A percentile compares a stretch with the other conserved stretches of the same genome.
phyloP scores from a whole-genome alignment of 768 basidiomycete genomes.

The Boletus rufocinnamomeus region DNA sequence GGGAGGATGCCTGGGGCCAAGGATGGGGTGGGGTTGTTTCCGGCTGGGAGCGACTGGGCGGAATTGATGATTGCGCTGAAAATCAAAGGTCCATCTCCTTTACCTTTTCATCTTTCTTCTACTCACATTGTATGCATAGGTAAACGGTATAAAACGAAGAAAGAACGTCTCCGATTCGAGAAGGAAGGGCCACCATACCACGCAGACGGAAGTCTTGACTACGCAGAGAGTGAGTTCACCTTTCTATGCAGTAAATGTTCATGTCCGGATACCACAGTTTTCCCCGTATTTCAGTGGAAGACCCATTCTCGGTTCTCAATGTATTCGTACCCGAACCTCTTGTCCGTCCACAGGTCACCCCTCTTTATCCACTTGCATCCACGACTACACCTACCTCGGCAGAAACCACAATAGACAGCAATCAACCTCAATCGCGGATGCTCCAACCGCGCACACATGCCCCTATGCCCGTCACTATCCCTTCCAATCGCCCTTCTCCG shows the following conservation, averaged over 20 bases:
- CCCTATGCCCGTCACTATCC: slow-evolving; percentile 32
- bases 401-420: background rate
- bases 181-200: slow-evolving; percentile 70
- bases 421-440: slow-evolving; percentile 1
- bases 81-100: slow-evolving; percentile 56
- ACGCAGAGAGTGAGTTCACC: slow-evolving; percentile 57
- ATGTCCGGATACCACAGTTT: background rate
- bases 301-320: slow-evolving; percentile 71
- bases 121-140: slow-evolving; percentile 33
- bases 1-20: slow-evolving; percentile 75
- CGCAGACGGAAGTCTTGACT: slow-evolving; percentile 80
- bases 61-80: slow-evolving; percentile 71
- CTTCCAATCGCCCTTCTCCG: slow-evolving; percentile 21
- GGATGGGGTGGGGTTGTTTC: slow-evolving; percentile 65
- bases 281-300: slow-evolving; percentile 57
- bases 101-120: background rate
- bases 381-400: slow-evolving; percentile 22
- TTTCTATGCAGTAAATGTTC: background rate
- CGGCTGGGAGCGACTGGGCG: slow-evolving; percentile 71
- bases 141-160: slow-evolving; percentile 79
- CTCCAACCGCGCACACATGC: slow-evolving; percentile 20
- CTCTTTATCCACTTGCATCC: slow-evolving; percentile 51
- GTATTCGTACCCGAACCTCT: slow-evolving; percentile 59
- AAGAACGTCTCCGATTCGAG: slow-evolving; percentile 75
- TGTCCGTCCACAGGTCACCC: slow-evolving; percentile 55